Evolutionary conservation across 2,329 filamentous ascomycete genomes (phyloP).

Genomic region (Alternaria novae-zelandiae): DNA sequence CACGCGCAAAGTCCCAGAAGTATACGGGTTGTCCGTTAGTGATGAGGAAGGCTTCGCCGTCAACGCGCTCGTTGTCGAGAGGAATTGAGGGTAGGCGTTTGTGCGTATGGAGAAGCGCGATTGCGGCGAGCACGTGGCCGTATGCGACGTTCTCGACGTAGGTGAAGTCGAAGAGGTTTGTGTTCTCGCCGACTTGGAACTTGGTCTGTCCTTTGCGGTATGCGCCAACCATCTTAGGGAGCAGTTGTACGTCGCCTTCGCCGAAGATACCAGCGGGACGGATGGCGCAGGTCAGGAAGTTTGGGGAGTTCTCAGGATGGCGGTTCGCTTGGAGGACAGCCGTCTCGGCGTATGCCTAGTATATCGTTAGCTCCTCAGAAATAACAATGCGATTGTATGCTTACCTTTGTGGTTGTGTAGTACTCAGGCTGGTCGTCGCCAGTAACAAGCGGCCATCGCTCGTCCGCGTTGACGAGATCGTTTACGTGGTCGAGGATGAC

Average conservation of each 20-base stretch:
- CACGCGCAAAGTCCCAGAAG: constrained; percentile 59
- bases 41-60: constrained; percentile 60
- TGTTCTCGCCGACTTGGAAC: constrained; percentile 59
- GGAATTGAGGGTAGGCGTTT: constrained; percentile 47
- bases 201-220: constrained; percentile 57
- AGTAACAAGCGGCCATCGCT: constrained; percentile 55
- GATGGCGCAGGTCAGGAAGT: constrained; percentile 58
- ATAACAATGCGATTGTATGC: not conserved
- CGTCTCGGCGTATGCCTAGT: constrained; percentile 54
- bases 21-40: constrained; percentile 59
- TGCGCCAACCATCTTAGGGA: constrained; percentile 54
- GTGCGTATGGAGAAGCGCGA: constrained; percentile 56
- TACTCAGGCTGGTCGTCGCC: constrained; percentile 57
- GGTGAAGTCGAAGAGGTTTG: constrained; percentile 62
- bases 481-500: constrained; percentile 55
- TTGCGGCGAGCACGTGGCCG: constrained; percentile 58
- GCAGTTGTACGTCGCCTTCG: constrained; percentile 55
- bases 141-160: constrained; percentile 61
- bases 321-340: constrained; percentile 59
- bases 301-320: constrained; percentile 52
- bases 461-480: constrained; percentile 58
- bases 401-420: constrained; percentile 58
- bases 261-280: constrained; percentile 61
- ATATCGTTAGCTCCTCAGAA: not conserved
- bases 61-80: constrained; percentile 54